Conservation (phyloP, 1,139 yeast genomes). For the Candida pseudoviswanathii region DNA sequence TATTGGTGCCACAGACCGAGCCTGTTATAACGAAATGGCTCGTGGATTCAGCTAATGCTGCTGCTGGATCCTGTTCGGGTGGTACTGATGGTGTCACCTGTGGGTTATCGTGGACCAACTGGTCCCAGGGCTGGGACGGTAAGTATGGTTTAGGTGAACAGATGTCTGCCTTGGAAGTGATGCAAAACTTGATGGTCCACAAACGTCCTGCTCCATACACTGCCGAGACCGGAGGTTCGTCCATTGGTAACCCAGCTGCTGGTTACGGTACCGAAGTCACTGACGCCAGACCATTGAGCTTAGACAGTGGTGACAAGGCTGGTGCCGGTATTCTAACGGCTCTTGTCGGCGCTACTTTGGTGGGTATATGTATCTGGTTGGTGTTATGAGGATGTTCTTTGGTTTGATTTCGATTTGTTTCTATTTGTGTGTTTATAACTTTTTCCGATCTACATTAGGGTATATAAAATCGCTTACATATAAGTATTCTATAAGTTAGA, state of each 20-base stretch:
- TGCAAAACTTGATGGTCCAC: conserved; percentile 62
- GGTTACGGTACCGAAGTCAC: conserved; percentile 50
- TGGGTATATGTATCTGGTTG: conserved; percentile 77
- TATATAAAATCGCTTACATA: background rate
- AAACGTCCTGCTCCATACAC: conserved; percentile 62
- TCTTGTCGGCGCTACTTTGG: conserved; percentile 62
- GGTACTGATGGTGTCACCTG: conserved; percentile 90
- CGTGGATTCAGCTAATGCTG: conserved; percentile 69
- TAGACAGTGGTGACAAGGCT: conserved; percentile 69
- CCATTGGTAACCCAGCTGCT: conserved; percentile 60
- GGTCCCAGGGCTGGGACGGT: conserved; percentile 61
- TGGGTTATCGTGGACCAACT: conserved; percentile 75
- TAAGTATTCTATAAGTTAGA: background rate
- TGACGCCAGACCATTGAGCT: conserved; percentile 46
- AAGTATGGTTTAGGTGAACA: conserved; percentile 92
- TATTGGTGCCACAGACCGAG: conserved; percentile 64
- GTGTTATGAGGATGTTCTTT: conserved; percentile 33
- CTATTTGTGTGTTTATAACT: background rate
- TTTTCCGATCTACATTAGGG: background rate
- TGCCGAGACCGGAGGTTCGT: conserved; percentile 59
- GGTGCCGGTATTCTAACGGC: conserved; percentile 91
- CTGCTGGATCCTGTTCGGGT: conserved; percentile 82
- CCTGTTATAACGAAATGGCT: conserved; percentile 55
- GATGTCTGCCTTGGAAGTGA: conserved; percentile 80
- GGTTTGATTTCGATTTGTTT: background rate